Base-by-base conservation (phyloP, 805 yeast species). In the Wickerhamiella parazyma region DNA sequence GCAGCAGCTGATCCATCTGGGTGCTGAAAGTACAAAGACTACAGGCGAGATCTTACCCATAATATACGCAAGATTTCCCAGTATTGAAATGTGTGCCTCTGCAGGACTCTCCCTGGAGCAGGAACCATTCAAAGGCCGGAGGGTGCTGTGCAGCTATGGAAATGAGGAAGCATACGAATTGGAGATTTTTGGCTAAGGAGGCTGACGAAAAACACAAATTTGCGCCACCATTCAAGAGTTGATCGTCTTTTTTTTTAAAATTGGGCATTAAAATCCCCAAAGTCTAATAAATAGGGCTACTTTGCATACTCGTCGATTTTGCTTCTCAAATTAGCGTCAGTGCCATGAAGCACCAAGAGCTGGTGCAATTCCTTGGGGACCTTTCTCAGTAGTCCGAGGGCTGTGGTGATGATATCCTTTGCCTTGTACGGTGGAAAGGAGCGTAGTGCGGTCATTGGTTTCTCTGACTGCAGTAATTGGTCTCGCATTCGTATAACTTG, bases 301-400 rank as follows among this genome's bases (percentile, higher is more conserved):
- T 3, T 31, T 12, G 2, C 53, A 48, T 4, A 51, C 53, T 4
- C 31, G n/a, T 28, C n/a, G n/a, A 28, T 28, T 28, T n/a, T 28
- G 6, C 12, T 11, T 12, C n/a, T 28, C 3, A 28, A 16, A 3
- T 19, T 18, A 6, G 51, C 48, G 38, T 80, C 87, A 50, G 65
- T 71, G 0, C 79, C 71, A 57, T 80, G 91, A 40, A 83, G 65
- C 8, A 68, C 70, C 31, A 81, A 64, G 45, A 79, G 57, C 48
- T 72, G 78, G 56, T 80, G 82, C 25, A 86, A 63, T 2, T 67
- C 63, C 25, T 70, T 72, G 0, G 94, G 93, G 6, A 86, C 62
- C 54, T 75, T 75, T 6, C 87, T 80, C 3, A 85, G 72, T 50
- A 85, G 81, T 42, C 91, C 83, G 33, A 86, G 70, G 34, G 89